Percentiles rank a stretch among this genome's conserved stretches.
Evolutionary conservation across 148 eudicot species (phyloP).

Genomic region (Salicornia ramosissima): DNA sequence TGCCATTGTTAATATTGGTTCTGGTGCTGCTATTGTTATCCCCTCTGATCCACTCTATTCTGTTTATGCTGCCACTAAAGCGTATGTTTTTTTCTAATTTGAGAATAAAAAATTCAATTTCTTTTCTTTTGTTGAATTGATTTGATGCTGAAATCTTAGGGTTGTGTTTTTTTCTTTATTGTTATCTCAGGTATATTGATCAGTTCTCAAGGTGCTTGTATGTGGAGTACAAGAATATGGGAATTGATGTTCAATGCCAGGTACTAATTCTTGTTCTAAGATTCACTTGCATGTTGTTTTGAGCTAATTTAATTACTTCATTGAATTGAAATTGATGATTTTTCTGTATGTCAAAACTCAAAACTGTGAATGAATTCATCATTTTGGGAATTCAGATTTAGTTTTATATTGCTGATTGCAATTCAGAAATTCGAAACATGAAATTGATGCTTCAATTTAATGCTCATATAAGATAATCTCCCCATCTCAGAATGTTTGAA

Average conservation of each 20-base stretch:
- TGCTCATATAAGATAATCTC: no score
- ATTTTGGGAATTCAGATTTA: no score
- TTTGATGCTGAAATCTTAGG: not conserved
- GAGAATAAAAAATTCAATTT: not conserved
- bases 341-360: not conserved
- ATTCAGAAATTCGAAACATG: not conserved
- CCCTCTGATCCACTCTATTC: conserved; percentile 53
- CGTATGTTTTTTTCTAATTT: conserved; percentile 46
- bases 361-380: not conserved
- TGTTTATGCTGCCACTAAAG: conserved; percentile 59
- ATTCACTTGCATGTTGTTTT: conserved; percentile 4
- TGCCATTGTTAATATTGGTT: conserved; percentile 60
- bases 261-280: conserved; percentile 23
- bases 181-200: conserved; percentile 43
- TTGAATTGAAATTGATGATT: not conserved
- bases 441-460: conserved; percentile 9
- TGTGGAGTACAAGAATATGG: conserved; percentile 66
- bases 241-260: conserved; percentile 79
- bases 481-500: no score
- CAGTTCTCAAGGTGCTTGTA: conserved; percentile 50
- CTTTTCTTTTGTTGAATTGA: not conserved
- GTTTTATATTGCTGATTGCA: conserved; percentile 9
- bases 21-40: conserved; percentile 49
- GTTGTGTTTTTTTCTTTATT: conserved; percentile 4
- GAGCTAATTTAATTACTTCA: not conserved